Evolutionary conservation across 1,284 basidiomycete species (phyloP), one percentile per base, ranked within the genome.

Genomic region (Tranzscheliella williamsii): DNA sequence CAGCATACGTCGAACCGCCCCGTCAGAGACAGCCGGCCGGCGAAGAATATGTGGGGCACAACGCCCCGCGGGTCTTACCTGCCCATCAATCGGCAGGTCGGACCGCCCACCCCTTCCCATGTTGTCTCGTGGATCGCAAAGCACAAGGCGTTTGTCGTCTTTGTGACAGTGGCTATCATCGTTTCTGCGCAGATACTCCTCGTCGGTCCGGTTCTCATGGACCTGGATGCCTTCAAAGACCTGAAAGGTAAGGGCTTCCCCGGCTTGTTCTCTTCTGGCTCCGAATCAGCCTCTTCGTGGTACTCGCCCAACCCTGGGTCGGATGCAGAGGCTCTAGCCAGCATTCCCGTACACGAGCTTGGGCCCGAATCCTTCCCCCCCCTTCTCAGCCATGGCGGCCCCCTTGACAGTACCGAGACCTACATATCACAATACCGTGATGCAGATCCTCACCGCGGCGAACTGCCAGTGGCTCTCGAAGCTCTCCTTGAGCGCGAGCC

Each of bases 391-490:
- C 24, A 49, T 5, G 24, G 41, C 22, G 36, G 38, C 39, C 38
- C 5, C 24, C 30, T 18, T 3, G 47, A 42, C 17, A 30, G 15
- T 7, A 30, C 37, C 1, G 41, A 34, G 16, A 40, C 53, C 2
- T 48, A 55, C 24, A 46, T 41, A 9, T 42, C 43, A 18, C 38
- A 52, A 22, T 68, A 69, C 52, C 41, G 44, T n/a, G 38, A 62
- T 27, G 40, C 42, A 12, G 48, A 73, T 21, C 70, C 70, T 3
- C 70, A 73, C 40, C 56, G 55, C 4, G 70, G 70, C 29, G 61
- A 67, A 38, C 34, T 70, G 8, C 57, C 66, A 1, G 44, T 47
- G 0, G 42, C 47, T 17, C 44, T 67, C 20, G 46, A 62, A 18
- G 15, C 18, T 11, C 9, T 69, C 9, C 47, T 73, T 15, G 45